phyloP scores from a whole-genome alignment of 2,329 filamentous ascomycete species.

The Kalaharituber pfeilii region DNA sequence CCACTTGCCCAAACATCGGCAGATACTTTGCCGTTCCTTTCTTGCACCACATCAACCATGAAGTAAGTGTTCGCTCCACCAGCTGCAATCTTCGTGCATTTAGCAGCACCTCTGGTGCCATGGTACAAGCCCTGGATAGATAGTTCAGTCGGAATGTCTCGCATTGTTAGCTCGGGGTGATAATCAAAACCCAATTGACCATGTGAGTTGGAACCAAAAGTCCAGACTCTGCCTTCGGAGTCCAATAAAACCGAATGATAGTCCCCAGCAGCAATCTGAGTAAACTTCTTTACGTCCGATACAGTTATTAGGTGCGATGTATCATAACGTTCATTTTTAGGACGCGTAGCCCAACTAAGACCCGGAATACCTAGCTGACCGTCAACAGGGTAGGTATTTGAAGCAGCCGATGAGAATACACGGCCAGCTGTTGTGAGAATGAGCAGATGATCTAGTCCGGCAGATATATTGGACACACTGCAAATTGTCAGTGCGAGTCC shows the following conservation, averaged over 20 bases:
- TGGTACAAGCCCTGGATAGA: slow-evolving; percentile 56
- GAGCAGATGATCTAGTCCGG: slow-evolving; percentile 71
- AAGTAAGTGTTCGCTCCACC: slow-evolving; percentile 81
- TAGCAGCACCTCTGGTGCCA: slow-evolving; percentile 38
- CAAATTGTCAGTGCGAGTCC: neutral
- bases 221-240: slow-evolving; percentile 57
- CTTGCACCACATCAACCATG: slow-evolving; percentile 48
- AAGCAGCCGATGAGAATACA: slow-evolving; percentile 73
- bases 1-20: slow-evolving; percentile 78
- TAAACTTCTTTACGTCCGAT: slow-evolving; percentile 48
- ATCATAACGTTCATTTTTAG: slow-evolving; percentile 54
- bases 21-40: slow-evolving; percentile 30
- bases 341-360: slow-evolving; percentile 60
- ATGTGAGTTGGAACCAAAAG: slow-evolving; percentile 76
- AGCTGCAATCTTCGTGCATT: slow-evolving; percentile 45
- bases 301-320: slow-evolving; percentile 60
- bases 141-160: slow-evolving; percentile 54
- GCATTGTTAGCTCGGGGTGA: slow-evolving; percentile 40
- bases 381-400: slow-evolving; percentile 56
- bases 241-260: slow-evolving; percentile 70
- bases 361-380: slow-evolving; percentile 81
- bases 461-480: slow-evolving; percentile 52
- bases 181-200: slow-evolving; percentile 82
- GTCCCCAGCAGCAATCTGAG: slow-evolving; percentile 66
- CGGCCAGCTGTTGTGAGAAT: slow-evolving; percentile 71